These are phyloP conservation scores for Celoporthe dispersa DNA, from an alignment of 2,329 filamentous ascomycete genomes.

Conservation along the genomic window DNA sequence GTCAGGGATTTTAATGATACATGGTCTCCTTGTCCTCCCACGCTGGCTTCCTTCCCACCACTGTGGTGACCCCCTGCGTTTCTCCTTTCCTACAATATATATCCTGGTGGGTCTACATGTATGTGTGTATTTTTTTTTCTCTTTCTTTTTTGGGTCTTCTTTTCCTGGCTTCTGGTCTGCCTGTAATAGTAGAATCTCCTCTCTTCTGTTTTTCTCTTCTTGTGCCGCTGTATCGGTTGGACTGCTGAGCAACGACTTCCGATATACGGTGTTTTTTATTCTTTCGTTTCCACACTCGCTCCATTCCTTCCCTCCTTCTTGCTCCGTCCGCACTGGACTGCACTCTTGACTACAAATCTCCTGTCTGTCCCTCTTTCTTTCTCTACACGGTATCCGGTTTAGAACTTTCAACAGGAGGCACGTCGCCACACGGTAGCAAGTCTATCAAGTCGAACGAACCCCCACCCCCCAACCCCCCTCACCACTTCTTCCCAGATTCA, in stretches of 20 bases:
- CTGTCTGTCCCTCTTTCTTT: slow-evolving; percentile 6
- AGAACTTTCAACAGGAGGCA: neutral
- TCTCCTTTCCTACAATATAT: slow-evolving; percentile 28
- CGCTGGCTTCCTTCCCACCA: slow-evolving; percentile 14
- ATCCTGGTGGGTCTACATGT: slow-evolving; percentile 22
- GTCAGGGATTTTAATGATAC: slow-evolving; percentile 15
- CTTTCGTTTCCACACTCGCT: slow-evolving; percentile 27
- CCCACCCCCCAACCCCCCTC: neutral
- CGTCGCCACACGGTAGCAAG: slow-evolving; percentile 21
- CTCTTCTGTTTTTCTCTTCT: slow-evolving; percentile 11
- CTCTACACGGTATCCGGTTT: neutral
- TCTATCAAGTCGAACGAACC: slow-evolving; percentile 11
- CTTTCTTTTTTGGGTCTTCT: neutral
- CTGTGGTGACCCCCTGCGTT: slow-evolving; percentile 19
- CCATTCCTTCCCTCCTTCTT: slow-evolving; percentile 16
- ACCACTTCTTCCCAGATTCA: too few relatives aligned
- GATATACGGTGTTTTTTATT: slow-evolving; percentile 12
- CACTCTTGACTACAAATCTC: slow-evolving; percentile 12
- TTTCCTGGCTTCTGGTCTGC: neutral
- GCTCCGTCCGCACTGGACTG: slow-evolving; percentile 8
- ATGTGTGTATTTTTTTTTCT: neutral
- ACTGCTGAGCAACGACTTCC: slow-evolving; percentile 23
- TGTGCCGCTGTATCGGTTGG: slow-evolving; percentile 19
- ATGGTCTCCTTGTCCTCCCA: slow-evolving; percentile 16
- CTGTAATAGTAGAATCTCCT: neutral